A percentile compares a stretch with the other conserved stretches of the same genome.
Conservation (phyloP, 805 yeast genomes). For the Pichia rugopelliculosa region DNA sequence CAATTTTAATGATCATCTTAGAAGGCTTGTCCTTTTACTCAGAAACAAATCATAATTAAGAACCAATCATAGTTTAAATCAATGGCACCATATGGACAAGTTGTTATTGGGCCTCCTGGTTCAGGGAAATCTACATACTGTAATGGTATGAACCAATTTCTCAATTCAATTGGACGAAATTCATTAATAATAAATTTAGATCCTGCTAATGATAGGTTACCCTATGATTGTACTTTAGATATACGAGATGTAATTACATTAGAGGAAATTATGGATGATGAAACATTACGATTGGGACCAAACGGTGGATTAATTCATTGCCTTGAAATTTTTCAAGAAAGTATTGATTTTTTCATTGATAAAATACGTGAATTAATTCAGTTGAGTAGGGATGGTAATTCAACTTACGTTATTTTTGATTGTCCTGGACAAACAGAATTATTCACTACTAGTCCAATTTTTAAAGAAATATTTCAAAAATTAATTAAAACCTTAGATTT, state of each 20-base stretch:
- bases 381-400: slow-evolving; percentile 32
- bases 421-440: slow-evolving; percentile 97
- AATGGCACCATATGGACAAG: slow-evolving; percentile 69
- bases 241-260: slow-evolving; percentile 49
- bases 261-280: slow-evolving; percentile 53
- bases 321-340: slow-evolving; percentile 55
- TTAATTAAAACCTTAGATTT: slow-evolving; percentile 60
- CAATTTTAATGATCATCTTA: neutral
- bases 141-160: slow-evolving; percentile 84
- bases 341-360: slow-evolving; percentile 50
- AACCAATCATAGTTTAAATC: neutral
- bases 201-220: slow-evolving; percentile 60
- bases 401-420: slow-evolving; percentile 69
- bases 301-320: slow-evolving; percentile 90
- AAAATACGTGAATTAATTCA: slow-evolving; percentile 50
- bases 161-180: slow-evolving; percentile 89
- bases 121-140: slow-evolving; percentile 95
- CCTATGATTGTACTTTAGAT: slow-evolving; percentile 49
- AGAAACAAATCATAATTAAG: too few species aligned
- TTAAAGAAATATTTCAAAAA: slow-evolving; percentile 57
- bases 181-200: slow-evolving; percentile 82
- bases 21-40: neutral
- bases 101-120: slow-evolving; percentile 97
- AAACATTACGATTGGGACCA: slow-evolving; percentile 44
- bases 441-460: slow-evolving; percentile 80